A percentile compares a stretch with the other conserved stretches of the same genome.
Conservation (phyloP, 768 basidiomycete genomes). For the Calocera cornea region DNA sequence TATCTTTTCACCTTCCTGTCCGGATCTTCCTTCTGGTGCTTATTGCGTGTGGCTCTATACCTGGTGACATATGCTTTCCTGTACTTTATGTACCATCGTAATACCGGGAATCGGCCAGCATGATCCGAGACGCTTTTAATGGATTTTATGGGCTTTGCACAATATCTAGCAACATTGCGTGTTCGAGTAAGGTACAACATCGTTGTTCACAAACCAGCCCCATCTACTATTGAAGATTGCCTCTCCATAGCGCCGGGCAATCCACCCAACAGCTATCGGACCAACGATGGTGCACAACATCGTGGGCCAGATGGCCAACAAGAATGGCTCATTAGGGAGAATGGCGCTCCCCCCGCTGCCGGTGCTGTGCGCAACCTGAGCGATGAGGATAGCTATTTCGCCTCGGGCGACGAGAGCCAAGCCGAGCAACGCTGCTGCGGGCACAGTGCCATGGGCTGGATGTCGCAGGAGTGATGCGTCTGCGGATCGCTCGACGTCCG, state of each 20-base stretch:
- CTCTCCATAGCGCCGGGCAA: slow-evolving; percentile 9
- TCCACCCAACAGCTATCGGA: slow-evolving; percentile 23
- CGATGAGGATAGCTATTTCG: slow-evolving; percentile 53
- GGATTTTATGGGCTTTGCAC: background rate
- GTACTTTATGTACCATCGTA: background rate
- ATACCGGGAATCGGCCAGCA: background rate
- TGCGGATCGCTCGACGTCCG: too few species aligned
- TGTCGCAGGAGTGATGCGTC: background rate
- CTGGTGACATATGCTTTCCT: background rate
- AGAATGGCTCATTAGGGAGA: slow-evolving; percentile 33
- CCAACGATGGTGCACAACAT: slow-evolving; percentile 42
- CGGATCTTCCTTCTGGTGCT: background rate
- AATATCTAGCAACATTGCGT: background rate
- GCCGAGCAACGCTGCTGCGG: slow-evolving; percentile 33
- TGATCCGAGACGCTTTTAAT: background rate
- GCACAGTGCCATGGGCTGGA: slow-evolving; percentile 1
- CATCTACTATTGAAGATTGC: background rate
- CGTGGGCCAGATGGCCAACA: slow-evolving; percentile 46
- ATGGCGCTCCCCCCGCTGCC: slow-evolving; percentile 10
- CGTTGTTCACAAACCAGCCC: background rate
- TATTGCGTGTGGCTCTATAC: background rate
- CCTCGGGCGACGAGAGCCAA: slow-evolving; percentile 54
- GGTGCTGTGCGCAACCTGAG: slow-evolving; percentile 25
- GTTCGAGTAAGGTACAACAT: background rate
- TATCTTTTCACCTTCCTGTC: background rate